Conservation (phyloP, 2,329 filamentous ascomycete species). For the Phialocephala subalpina region DNA sequence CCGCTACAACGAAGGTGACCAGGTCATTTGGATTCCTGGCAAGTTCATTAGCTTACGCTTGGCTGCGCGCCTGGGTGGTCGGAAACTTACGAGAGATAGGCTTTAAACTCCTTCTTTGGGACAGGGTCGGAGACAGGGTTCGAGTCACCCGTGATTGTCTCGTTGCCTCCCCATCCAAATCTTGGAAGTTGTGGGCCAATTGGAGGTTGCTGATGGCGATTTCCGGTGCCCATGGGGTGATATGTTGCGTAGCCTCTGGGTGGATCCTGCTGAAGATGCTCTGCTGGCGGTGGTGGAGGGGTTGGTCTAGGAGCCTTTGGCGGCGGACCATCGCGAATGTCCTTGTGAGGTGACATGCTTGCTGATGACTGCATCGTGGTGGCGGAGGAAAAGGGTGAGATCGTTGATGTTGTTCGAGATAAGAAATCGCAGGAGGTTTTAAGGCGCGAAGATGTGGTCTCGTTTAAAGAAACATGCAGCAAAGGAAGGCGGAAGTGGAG, state of each 20-base stretch:
- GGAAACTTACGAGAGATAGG: not conserved
- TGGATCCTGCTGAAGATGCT: not conserved
- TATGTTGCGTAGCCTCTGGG: no score
- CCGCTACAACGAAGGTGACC: conserved; percentile 21
- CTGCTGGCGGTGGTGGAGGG: not conserved
- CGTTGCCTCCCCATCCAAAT: not conserved
- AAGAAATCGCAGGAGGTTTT: no score
- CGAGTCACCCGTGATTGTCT: not conserved
- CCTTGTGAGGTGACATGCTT: no score
- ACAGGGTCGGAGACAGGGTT: not conserved
- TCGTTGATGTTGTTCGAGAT: no score
- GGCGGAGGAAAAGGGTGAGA: no score
- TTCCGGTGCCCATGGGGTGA: not conserved
- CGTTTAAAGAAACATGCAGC: no score
- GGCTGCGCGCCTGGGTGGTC: not conserved
- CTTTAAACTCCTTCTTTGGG: not conserved
- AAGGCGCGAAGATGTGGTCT: no score
- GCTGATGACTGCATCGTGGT: no score
- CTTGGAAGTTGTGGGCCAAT: not conserved
- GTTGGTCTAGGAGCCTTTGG: not conserved
- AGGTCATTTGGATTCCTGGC: conserved; percentile 5
- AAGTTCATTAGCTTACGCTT: not conserved
- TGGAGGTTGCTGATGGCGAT: not conserved
- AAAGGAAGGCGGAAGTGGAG: no score
- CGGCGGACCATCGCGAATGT: not conserved